Evolutionary conservation across 2,329 filamentous ascomycete genomes (phyloP), one percentile per base, ranked within the genome.

Genomic region (Penicillium palitans): DNA sequence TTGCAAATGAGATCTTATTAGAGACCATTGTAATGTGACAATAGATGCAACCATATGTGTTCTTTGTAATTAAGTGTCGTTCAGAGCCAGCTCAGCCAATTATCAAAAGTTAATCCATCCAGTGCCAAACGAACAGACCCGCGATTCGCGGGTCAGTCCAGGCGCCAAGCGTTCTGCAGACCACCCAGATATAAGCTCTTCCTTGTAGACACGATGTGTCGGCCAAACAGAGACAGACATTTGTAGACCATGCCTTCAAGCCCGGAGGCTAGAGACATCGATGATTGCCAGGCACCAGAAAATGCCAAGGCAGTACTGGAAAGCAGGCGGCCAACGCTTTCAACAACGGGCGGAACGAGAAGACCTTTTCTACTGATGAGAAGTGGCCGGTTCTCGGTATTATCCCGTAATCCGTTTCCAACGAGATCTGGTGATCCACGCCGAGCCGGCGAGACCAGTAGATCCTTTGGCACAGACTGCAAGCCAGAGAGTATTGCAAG

Each of bases 141-240:
- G 10, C 35, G 9, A 25, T 25, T 15, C 9, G 9, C 19, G 1
- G 9, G 6, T n/a, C 19, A 24, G 3, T 7, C 9, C n/a, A 37
- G 3, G 9, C 9, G 33, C 29, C 13, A 17, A 29, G 39, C 40
- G 25, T 6, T 24, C 35, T 35, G 52, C 13, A 52, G 15, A 4
- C 51, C 42, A 3, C 44, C 55, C 9, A 55, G 27, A 35, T 56
- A 35, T 7, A 57, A 46, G 8, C 52, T 33, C 15, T 57, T 61
- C 41, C 44, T 61, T 13, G 57, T 58, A 48, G 58, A 61, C 58
- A 55, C 60, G 6, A 65, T 10, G 0, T 59, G 44, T 33, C 54
- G 41, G 17, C 59, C 61, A 39, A 53, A 25, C 6, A 55, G 37
- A 31, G 62, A 66, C 12, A 66, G 49, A 27, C 40, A 40, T 10